Evolutionary conservation across 2,329 filamentous ascomycete species (phyloP).

Genomic region (Sclerotiophoma versabilis): DNA sequence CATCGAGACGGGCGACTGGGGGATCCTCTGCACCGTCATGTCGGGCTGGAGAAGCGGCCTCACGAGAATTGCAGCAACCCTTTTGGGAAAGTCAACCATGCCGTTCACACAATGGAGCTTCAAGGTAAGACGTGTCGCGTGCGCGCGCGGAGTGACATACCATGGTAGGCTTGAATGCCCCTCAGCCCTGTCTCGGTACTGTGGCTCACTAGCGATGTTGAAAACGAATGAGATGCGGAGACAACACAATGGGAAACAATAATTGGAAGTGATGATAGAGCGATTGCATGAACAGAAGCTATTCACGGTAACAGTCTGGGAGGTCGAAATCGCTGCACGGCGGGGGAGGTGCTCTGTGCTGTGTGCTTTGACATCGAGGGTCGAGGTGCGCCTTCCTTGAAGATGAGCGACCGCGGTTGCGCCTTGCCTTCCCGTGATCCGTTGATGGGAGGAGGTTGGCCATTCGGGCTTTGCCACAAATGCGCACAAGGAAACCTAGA

Average conservation of each 20-base stretch:
- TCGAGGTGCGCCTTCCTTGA: conserved; percentile 9
- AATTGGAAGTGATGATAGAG: conserved; percentile 1
- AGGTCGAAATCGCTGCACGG: conserved; percentile 6
- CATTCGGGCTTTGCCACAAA: conserved; percentile 17
- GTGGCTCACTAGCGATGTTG: conserved; percentile 6
- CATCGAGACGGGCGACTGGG: conserved; percentile 11
- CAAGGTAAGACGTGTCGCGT: conserved; percentile 6
- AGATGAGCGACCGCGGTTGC: conserved; percentile 7
- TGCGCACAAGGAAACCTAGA: conserved; percentile 16
- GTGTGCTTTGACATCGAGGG: conserved; percentile 1
- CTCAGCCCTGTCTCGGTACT: conserved; percentile 12
- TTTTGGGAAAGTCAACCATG: conserved; percentile 1
- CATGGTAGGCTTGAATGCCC: conserved; percentile 12
- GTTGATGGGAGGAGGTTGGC: conserved; percentile 4
- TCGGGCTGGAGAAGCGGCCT: neutral
- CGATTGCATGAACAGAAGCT: conserved; percentile 15
- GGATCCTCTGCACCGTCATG: conserved; percentile 9
- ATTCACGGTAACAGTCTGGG: conserved; percentile 1
- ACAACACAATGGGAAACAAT: no score
- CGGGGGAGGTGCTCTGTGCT: conserved; percentile 11
- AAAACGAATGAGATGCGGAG: conserved; percentile 1
- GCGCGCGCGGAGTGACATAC: conserved; percentile 7
- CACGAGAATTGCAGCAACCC: conserved; percentile 27
- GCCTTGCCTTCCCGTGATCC: conserved; percentile 13
- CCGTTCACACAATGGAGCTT: neutral